Conservation (phyloP, 495 filamentous ascomycete species). For the Penicillium pulvis region DNA sequence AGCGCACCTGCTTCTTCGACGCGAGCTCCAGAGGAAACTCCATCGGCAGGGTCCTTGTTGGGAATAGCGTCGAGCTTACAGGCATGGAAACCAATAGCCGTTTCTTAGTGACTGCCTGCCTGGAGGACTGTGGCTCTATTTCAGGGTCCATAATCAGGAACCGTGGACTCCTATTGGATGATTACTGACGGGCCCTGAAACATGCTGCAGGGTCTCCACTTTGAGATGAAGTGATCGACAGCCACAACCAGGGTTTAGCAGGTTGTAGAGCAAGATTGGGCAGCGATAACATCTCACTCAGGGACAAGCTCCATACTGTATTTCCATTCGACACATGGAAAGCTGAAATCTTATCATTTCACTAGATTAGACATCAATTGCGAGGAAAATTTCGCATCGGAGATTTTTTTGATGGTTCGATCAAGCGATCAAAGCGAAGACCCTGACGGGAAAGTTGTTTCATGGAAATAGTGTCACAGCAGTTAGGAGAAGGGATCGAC, state of each 20-base stretch:
- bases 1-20: background rate
- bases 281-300: background rate
- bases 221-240: slow-evolving; percentile 18
- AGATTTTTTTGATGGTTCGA: slow-evolving; percentile 1
- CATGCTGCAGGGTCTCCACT: slow-evolving; percentile 18
- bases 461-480: slow-evolving; percentile 13
- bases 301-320: background rate
- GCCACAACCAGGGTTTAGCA: slow-evolving; percentile 10
- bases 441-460: slow-evolving; percentile 20
- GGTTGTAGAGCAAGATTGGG: background rate
- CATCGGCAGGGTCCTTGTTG: slow-evolving; percentile 7
- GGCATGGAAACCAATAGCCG: slow-evolving; percentile 4
- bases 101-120: background rate
- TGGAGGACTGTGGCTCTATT: background rate
- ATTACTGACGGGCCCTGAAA: slow-evolving; percentile 12
- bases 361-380: background rate
- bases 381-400: background rate
- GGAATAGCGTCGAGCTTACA: slow-evolving; percentile 16
- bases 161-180: slow-evolving; percentile 2
- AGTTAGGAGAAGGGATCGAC: slow-evolving; percentile 21
- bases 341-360: background rate
- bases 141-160: slow-evolving; percentile 14
- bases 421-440: slow-evolving; percentile 9
- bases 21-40: background rate
- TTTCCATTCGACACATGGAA: background rate